Base-by-base conservation (phyloP, 2,329 filamentous ascomycete genomes). In the Hypoxylon sp. region DNA sequence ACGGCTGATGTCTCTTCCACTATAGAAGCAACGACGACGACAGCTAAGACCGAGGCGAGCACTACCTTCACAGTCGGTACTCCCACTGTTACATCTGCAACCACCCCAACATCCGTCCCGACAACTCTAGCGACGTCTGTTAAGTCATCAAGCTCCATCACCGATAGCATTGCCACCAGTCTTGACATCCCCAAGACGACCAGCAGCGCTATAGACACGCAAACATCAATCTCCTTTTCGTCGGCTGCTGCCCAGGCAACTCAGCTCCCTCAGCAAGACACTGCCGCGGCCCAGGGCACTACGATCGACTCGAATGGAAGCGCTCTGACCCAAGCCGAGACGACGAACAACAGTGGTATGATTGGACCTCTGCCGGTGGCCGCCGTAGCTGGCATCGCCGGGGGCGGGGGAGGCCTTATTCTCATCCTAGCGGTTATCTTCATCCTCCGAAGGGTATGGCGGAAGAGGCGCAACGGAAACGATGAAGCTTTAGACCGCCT, bases 351-450 rank as follows among this genome's bases (percentile, higher is more conserved):
- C 28, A 28, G 37, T 13, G 62, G 59, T 10, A 63, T 61, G 54
- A 68, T 68, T 34, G 56, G 64, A 17, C 56, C 68, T 24, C 39
- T 76, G 26, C 65, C 73, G 2, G 69, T 59, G 4, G 60, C 68
- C 0, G 69, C 65, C 17, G 73, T 72, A 20, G 73, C 73, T 13
- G 74, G 73, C 13, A 74, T 75, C 53, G 72, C 71, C 4, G 72
- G 73, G 22, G 73, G 74, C 15, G 72, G 65, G 1, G 73, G 71
- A 6, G 74, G 72, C 1, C 59, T 70, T 1, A 57, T 65, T 1
- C 20, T 76, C n/a, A 59, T 75, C n/a, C 26, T 71, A 3, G 50
- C 68, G 5, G 39, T 54, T 15, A 62, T 76, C 1, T 65, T 76
- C 28, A 62, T 70, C 8, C 72, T 75, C 11, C 69, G 72, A 24